Conservation (phyloP, 192 early-diverging fungal species). For the Umbelopsis vinacea region DNA sequence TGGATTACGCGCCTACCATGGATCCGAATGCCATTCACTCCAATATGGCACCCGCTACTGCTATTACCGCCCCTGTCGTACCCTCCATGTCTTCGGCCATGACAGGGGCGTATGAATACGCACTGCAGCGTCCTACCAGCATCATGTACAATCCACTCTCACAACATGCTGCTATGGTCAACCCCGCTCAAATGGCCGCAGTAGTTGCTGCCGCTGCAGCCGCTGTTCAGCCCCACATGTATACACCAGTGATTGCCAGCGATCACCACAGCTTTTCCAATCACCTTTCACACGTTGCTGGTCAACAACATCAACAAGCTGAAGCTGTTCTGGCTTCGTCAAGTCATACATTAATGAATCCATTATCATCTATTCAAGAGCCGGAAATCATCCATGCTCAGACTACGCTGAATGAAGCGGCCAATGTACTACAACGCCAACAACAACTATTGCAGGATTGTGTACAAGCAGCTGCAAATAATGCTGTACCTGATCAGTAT, state of each 20-base stretch:
- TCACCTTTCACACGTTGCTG: constrained; percentile 10
- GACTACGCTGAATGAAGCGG: background rate
- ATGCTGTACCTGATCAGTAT: constrained; percentile 18
- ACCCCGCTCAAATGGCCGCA: background rate
- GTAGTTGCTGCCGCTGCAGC: background rate
- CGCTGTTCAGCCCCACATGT: background rate
- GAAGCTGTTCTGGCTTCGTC: constrained; percentile 2
- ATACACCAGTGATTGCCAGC: constrained; percentile 18
- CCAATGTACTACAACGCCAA: constrained; percentile 8
- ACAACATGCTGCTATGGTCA: background rate
- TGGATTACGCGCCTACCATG: constrained; percentile 5
- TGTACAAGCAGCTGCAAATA: constrained; percentile 22
- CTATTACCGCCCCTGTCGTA: constrained; percentile 7
- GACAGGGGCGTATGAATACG: background rate
- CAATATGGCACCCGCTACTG: background rate
- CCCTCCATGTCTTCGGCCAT: constrained; percentile 14
- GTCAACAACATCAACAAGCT: constrained; percentile 22
- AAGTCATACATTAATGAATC: constrained; percentile 5
- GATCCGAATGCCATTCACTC: constrained; percentile 3
- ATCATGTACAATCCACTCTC: background rate
- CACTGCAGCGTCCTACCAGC: background rate
- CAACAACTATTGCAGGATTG: constrained; percentile 22
- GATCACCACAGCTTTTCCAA: constrained; percentile 5
- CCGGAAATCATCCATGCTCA: constrained; percentile 5
- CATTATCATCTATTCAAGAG: constrained; percentile 4